Evolutionary conservation across 2,329 filamentous ascomycete genomes (phyloP), one percentile per base, ranked within the genome.

Genomic region (Cytospora schulzeri): DNA sequence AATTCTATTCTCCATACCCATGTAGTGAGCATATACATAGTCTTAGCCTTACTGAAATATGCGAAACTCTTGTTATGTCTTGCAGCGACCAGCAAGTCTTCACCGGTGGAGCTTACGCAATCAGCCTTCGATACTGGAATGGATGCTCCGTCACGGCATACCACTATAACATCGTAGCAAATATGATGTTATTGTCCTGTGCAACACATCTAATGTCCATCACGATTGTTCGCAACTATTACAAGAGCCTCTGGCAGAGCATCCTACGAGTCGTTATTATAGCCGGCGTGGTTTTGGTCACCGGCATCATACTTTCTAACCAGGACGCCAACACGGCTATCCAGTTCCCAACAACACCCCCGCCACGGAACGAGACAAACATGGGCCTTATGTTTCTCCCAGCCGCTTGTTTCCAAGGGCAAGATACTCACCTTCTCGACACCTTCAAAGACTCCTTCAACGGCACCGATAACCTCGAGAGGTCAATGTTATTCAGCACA

Each of bases 11-110:
- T n/a, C 4, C 33, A 35, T 35, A 35, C 33, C 9, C 11, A 35
- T 31, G 1, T 26, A 58, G 56, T 8, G 19, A 12, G 11, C 17
- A 58, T 17, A 2, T 8, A 11, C 17, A 58, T 9, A 2, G 14
- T 24, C 22, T 70, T 41, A 67, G 67, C 51, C 51, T 74, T n/a
- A 67, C 74, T 8, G 71, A 73, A 24, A 71, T 76, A 24, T 60
- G 74, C 15, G 73, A 77, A 60, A 67, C 71, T 4, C 60, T 77
- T 15, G 69, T 77, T 28, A 57, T 74, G 28, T 70, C 70, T 50
- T 76, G 74, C 63, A 76, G 74, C 59, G 74, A 77, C 64, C 75
- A 77, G 64, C 75, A 77, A 53, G 67, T 77, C 54, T 77, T 77
- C 66, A 77, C 75, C 1, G 76, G 75, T 19, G 75, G 71, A 1